phyloP scores from a whole-genome alignment of 2,329 filamentous ascomycete species.

The Chaetomium strumarium region DNA sequence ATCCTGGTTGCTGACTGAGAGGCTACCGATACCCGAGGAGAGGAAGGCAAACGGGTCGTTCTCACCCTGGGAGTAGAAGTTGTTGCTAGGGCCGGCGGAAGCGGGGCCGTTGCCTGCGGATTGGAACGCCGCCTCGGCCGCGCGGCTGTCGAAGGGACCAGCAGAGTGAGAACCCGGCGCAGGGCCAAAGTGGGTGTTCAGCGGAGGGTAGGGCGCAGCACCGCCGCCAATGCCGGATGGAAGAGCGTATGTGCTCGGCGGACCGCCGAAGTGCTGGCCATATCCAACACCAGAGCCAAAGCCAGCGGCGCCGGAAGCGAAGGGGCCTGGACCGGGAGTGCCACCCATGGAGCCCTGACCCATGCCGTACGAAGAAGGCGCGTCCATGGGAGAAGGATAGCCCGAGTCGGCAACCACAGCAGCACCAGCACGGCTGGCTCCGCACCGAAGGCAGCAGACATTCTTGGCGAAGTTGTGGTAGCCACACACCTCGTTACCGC shows the following conservation, averaged over 20 bases:
- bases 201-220: constrained; percentile 71
- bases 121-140: constrained; percentile 90
- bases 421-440: constrained; percentile 87
- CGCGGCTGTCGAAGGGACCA: constrained; percentile 85
- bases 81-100: constrained; percentile 69
- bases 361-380: constrained; percentile 77
- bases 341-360: constrained; percentile 81
- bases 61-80: constrained; percentile 60
- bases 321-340: constrained; percentile 71
- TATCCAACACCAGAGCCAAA: constrained; percentile 60
- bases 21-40: constrained; percentile 63
- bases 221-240: constrained; percentile 78
- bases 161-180: constrained; percentile 74
- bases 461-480: constrained; percentile 99
- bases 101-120: constrained; percentile 76
- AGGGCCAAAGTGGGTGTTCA: constrained; percentile 76
- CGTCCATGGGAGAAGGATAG: constrained; percentile 86
- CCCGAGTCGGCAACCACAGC: constrained; percentile 92
- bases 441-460: constrained; percentile 92
- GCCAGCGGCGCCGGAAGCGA: constrained; percentile 61
- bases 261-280: constrained; percentile 78
- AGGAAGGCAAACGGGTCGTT: constrained; percentile 78
- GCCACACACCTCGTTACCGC: constrained; percentile 90
- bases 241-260: constrained; percentile 81
- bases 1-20: constrained; percentile 64